Percentiles rank a stretch among this genome's conserved stretches.
These are phyloP conservation scores for Corymbia calophylla DNA, from an alignment of 441 rosid species.

Conservation along the genomic window DNA sequence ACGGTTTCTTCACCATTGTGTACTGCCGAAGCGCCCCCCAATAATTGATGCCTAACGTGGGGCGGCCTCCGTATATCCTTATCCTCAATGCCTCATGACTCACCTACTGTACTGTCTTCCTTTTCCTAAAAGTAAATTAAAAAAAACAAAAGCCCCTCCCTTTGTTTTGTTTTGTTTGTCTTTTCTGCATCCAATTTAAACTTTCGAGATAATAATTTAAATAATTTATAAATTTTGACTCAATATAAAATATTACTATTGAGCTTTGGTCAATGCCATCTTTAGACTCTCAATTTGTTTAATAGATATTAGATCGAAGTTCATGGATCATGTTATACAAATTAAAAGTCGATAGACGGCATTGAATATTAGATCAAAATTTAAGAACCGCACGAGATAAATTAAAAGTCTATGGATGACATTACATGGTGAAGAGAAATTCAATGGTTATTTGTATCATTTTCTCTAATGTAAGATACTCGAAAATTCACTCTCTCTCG, in stretches of 20 bases:
- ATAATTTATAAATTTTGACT: fast-evolving
- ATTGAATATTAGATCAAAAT: neutral
- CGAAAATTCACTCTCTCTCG: neutral
- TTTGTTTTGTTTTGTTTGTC: neutral
- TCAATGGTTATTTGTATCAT: fast-evolving
- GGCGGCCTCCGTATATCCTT: neutral
- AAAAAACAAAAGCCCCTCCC: neutral
- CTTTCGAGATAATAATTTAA: neutral
- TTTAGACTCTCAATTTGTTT: neutral
- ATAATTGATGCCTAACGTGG: neutral
- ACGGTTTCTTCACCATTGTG: neutral
- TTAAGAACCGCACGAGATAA: fast-evolving
- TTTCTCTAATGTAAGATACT: neutral
- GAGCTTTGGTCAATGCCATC: fast-evolving
- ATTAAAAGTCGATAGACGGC: neutral
- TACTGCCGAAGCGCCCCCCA: neutral
- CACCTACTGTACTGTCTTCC: neutral
- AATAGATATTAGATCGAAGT: fast-evolving
- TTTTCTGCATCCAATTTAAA: neutral
- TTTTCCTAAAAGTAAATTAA: neutral
- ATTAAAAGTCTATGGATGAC: fast-evolving
- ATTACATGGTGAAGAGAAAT: too few species aligned
- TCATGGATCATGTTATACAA: fast-evolving
- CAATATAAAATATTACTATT: fast-evolving
- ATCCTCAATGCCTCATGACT: neutral